Conservation (phyloP, 805 yeast species). For the Candida germanica region DNA sequence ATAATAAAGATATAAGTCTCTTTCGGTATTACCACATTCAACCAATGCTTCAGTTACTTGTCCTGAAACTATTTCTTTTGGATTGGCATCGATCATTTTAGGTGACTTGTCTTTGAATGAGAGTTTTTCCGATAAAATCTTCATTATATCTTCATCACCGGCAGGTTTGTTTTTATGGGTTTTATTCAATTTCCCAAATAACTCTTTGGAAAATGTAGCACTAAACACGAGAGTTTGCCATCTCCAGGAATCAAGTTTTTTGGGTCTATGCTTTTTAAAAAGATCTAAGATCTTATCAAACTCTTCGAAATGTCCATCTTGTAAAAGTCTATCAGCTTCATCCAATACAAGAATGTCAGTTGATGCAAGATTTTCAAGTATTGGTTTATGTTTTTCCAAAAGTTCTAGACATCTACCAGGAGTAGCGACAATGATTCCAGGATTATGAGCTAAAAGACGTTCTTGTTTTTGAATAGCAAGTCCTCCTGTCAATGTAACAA, state of each 20-base stretch:
- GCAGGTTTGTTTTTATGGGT: slow-evolving; percentile 20
- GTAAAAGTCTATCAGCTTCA: slow-evolving; percentile 93
- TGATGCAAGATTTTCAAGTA: slow-evolving; percentile 39
- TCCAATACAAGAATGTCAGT: slow-evolving; percentile 67
- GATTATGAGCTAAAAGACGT: slow-evolving; percentile 67
- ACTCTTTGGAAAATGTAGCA: slow-evolving; percentile 84
- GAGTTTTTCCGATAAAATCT: slow-evolving; percentile 64
- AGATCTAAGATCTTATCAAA: slow-evolving; percentile 73
- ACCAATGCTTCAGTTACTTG: slow-evolving; percentile 80
- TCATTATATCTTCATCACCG: slow-evolving; percentile 59
- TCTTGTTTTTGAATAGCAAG: slow-evolving; percentile 91
- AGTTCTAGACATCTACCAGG: slow-evolving; percentile 91
- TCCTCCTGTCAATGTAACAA: slow-evolving; percentile 90
- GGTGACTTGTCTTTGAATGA: slow-evolving; percentile 70
- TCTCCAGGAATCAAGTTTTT: slow-evolving; percentile 32
- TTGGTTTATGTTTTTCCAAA: slow-evolving; percentile 57
- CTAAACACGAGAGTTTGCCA: slow-evolving; percentile 91
- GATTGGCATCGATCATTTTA: slow-evolving; percentile 76
- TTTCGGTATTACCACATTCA: slow-evolving; percentile 86
- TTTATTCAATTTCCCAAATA: slow-evolving; percentile 69
- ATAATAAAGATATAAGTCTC: slow-evolving; percentile 88
- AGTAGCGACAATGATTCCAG: slow-evolving; percentile 86
- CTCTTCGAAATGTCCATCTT: slow-evolving; percentile 95
- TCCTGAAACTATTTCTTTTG: slow-evolving; percentile 73
- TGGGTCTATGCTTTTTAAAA: slow-evolving; percentile 50